Base-by-base conservation (phyloP, 2,329 filamentous ascomycete genomes). In the Alternaria novae-zelandiae region DNA sequence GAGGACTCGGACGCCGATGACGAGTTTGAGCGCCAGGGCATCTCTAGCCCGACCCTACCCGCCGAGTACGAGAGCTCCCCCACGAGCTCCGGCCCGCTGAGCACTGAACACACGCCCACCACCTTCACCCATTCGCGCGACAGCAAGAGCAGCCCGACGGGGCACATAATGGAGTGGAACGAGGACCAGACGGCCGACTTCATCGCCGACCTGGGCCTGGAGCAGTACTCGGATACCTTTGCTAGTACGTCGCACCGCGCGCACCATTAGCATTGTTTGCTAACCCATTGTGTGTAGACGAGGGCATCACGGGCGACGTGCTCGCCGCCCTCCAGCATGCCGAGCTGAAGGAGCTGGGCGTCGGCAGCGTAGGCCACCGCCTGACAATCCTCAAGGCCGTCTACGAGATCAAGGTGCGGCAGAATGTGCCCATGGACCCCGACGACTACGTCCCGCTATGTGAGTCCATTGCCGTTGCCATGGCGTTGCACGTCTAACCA, bases 361-460 rank as follows among this genome's bases (percentile, higher is more conserved):
- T 99, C 68, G 85, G 86, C 67, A 98, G 95, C 82, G 93, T 97
- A 51, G 96, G 96, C 44, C 96, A 99, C 82, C 90, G 96, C 64
- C 85, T 99, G 73, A 97, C 94, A 21, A 96, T 99, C 61, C 86
- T 99, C 62, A 98, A 97, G 83, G 94, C 90, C 74, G 94, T 98
- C 58, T 98, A 97, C 82, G 94, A 98, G 76, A 90, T 96, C 76
- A 99, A 99, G 83, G 91, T 95, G 79, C 93, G 93, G 68, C 94
- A 97, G 76, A 94, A 97, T 73, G 88, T 98, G 64, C 91, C 93
- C 15, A 88, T 97, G 72, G 95, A 98, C 77, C 90, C 91, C 65
- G 95, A 97, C 74, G 93, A 98, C 80, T 99, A 97, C 79, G 87
- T 97, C 55, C 96, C 96, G 41, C 85, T 96, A 54, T 96, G 94